phyloP scores from a whole-genome alignment of 1,284 basidiomycete species.

The Trametes versicolor region DNA sequence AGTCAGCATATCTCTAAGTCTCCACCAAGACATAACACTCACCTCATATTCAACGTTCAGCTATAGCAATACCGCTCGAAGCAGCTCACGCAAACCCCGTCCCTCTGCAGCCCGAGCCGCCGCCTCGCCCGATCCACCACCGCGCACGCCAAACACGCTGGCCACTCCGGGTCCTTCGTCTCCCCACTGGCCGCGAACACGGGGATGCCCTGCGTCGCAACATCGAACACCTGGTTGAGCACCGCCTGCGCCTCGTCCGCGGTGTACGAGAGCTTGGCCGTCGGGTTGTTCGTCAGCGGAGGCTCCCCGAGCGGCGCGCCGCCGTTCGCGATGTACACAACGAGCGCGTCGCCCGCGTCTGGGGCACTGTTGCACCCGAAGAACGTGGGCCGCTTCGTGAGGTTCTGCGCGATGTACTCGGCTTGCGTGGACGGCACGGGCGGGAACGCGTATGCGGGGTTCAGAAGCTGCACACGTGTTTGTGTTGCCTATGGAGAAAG shows the following conservation, averaged over 20 bases:
- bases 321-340: slow-evolving; percentile 50
- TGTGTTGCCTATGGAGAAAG: slow-evolving; percentile 48
- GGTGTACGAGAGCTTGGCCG: slow-evolving; percentile 46
- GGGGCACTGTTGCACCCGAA: slow-evolving; percentile 37
- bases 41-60: slow-evolving; percentile 21
- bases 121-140: slow-evolving; percentile 52
- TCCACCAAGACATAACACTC: background rate
- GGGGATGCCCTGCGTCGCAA: slow-evolving; percentile 53
- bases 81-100: slow-evolving; percentile 52
- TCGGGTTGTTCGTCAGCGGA: slow-evolving; percentile 54
- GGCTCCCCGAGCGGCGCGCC: slow-evolving; percentile 52
- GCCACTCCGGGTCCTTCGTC: slow-evolving; percentile 51
- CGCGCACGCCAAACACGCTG: slow-evolving; percentile 56
- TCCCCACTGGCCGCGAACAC: background rate
- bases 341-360: slow-evolving; percentile 45
- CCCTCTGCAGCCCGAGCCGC: slow-evolving; percentile 41
- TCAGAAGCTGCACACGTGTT: slow-evolving; percentile 50
- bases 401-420: slow-evolving; percentile 47
- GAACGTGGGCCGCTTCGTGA: slow-evolving; percentile 33
- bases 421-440: slow-evolving; percentile 45
- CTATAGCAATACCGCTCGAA: slow-evolving; percentile 53
- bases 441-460: slow-evolving; percentile 53
- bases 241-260: slow-evolving; percentile 48
- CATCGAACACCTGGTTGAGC: slow-evolving; percentile 53
- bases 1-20: background rate